Percentiles rank a stretch among this genome's conserved stretches.
Evolutionary conservation across 1,284 basidiomycete species (phyloP).

Genomic region (Cryptococcus wingfieldii): DNA sequence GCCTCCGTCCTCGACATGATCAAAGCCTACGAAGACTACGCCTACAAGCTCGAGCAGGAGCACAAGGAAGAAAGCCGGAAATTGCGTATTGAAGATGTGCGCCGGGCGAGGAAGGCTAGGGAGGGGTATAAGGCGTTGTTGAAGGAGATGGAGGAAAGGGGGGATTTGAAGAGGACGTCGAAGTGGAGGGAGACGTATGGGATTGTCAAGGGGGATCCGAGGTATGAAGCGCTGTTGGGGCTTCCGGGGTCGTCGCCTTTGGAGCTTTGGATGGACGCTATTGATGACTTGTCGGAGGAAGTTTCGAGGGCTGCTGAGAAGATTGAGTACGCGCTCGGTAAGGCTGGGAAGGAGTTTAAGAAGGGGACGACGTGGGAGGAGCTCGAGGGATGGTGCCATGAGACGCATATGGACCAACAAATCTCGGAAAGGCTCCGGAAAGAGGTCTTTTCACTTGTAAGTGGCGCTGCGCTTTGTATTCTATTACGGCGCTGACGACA

Average conservation of each 20-base stretch:
- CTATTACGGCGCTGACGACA: constrained; percentile 3
- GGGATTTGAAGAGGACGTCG: constrained; percentile 70
- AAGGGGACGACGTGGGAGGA: constrained; percentile 50
- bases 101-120: constrained; percentile 77
- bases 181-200: constrained; percentile 83
- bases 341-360: constrained; percentile 47
- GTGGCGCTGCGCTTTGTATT: constrained; percentile 33
- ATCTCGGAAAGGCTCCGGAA: constrained; percentile 55
- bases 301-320: constrained; percentile 68
- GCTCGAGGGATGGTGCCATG: constrained; percentile 54
- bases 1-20: constrained; percentile 85
- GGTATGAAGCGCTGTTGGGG: constrained; percentile 82
- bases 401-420: constrained; percentile 50
- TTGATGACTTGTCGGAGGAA: constrained; percentile 80
- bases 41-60: constrained; percentile 77
- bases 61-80: constrained; percentile 77
- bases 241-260: constrained; percentile 89
- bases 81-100: constrained; percentile 71
- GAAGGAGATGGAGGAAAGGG: constrained; percentile 60
- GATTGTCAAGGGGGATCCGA: constrained; percentile 66
- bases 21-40: constrained; percentile 85
- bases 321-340: constrained; percentile 50
- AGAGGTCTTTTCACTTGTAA: constrained; percentile 64
- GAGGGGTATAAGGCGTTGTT: constrained; percentile 83
- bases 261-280: constrained; percentile 91